Percentiles rank a stretch among this genome's conserved stretches.
These are phyloP conservation scores for Penicillium verrucosum DNA, from an alignment of 2,329 filamentous ascomycete genomes.

Conservation along the genomic window DNA sequence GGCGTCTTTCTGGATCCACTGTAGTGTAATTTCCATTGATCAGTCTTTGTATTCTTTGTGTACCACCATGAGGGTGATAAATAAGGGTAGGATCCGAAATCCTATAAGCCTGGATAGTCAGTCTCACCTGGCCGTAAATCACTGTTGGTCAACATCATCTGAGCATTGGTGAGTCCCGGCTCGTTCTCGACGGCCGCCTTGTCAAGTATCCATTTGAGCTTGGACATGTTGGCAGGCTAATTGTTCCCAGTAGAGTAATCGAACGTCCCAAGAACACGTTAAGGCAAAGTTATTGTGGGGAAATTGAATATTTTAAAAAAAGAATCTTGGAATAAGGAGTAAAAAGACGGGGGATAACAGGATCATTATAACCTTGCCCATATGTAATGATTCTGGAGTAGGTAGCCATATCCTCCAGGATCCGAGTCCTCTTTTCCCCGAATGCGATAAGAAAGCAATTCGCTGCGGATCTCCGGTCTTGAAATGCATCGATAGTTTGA, in stretches of 20 bases:
- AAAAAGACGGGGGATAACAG: background rate
- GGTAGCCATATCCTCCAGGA: background rate
- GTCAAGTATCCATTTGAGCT: conserved; percentile 33
- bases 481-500: background rate
- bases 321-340: background rate
- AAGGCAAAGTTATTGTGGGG: background rate
- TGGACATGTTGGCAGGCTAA: conserved; percentile 22
- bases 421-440: background rate
- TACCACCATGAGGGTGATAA: background rate
- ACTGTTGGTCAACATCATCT: conserved; percentile 84
- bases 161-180: conserved; percentile 69
- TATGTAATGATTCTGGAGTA: background rate
- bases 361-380: background rate
- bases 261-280: background rate
- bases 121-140: conserved; percentile 65
- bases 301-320: background rate
- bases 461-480: background rate
- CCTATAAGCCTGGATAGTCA: conserved; percentile 3
- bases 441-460: background rate
- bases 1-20: conserved; percentile 73
- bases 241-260: background rate
- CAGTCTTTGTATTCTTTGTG: background rate
- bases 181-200: conserved; percentile 73
- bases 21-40: conserved; percentile 31
- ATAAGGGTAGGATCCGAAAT: background rate